Conservation (phyloP, 2,329 filamentous ascomycete species). For the Onygenales sp. region DNA sequence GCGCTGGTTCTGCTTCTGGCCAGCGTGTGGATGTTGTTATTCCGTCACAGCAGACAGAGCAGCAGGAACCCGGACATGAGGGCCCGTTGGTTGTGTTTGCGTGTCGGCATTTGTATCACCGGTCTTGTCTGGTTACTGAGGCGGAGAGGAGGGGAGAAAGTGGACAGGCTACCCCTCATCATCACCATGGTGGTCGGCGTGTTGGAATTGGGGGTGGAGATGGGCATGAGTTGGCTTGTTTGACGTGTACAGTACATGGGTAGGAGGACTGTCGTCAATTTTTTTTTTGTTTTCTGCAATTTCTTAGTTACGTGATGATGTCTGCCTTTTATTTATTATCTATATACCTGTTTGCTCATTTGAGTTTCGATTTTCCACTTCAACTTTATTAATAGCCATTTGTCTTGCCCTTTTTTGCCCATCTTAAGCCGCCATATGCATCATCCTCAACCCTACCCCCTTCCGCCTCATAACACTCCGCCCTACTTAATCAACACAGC, state of each 20-base stretch:
- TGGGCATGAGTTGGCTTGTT: slow-evolving; percentile 23
- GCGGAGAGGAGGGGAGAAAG: background rate
- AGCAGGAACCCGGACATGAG: slow-evolving; percentile 1
- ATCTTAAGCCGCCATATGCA: no score
- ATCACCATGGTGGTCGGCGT: slow-evolving; percentile 9
- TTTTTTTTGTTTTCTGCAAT: slow-evolving; percentile 7
- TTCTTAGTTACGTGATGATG: slow-evolving; percentile 10
- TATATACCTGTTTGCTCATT: slow-evolving; percentile 5
- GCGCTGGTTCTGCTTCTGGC: background rate
- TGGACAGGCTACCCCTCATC: slow-evolving; percentile 2
- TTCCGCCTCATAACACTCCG: no score
- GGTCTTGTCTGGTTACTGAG: slow-evolving; percentile 28
- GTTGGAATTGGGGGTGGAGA: slow-evolving; percentile 15
- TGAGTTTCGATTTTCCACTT: background rate
- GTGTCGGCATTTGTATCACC: slow-evolving; percentile 41
- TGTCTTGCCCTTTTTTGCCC: slow-evolving; percentile 5
- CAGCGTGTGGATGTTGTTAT: background rate
- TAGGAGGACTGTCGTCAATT: slow-evolving; percentile 2
- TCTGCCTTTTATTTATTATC: slow-evolving; percentile 1
- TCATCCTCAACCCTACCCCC: no score
- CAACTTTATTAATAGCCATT: background rate
- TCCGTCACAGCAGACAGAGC: background rate
- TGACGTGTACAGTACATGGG: slow-evolving; percentile 22
- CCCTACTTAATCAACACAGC: no score
- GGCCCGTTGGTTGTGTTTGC: slow-evolving; percentile 37